A percentile compares a stretch with the other conserved stretches of the same genome.
Evolutionary conservation across 805 yeast species (phyloP).

Genomic region (Wickerhamiella hasegawae): DNA sequence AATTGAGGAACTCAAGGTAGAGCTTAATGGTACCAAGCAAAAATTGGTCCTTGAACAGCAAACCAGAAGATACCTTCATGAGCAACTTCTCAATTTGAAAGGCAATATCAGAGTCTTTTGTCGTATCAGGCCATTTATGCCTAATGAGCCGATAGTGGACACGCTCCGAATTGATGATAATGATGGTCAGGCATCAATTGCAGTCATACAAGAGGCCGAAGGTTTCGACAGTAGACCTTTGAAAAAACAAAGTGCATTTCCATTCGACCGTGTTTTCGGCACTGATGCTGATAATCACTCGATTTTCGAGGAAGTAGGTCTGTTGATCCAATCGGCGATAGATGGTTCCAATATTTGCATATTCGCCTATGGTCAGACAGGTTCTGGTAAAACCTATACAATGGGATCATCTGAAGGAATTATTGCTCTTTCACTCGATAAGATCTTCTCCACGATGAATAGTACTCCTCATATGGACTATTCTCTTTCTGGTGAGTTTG

Average conservation of each 20-base stretch:
- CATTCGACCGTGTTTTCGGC: slow-evolving; percentile 67
- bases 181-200: too few species aligned
- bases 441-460: slow-evolving; percentile 45
- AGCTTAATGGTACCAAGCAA: too few species aligned
- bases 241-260: too few species aligned
- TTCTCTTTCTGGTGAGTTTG: slow-evolving; percentile 43
- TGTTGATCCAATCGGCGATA: slow-evolving; percentile 65
- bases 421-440: slow-evolving; percentile 58
- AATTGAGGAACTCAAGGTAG: too few species aligned
- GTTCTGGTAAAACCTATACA: slow-evolving; percentile 86
- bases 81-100: slow-evolving; percentile 65
- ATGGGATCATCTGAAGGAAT: slow-evolving; percentile 72
- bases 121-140: slow-evolving; percentile 50
- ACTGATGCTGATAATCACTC: slow-evolving; percentile 36
- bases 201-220: too few species aligned
- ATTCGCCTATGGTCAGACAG: slow-evolving; percentile 95
- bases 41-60: slow-evolving; percentile 1
- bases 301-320: slow-evolving; percentile 73
- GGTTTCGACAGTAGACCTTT: too few species aligned
- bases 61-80: slow-evolving; percentile 47
- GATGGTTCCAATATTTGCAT: slow-evolving; percentile 89
- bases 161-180: background rate
- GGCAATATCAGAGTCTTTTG: slow-evolving; percentile 90
- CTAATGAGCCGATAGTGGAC: slow-evolving; percentile 2
- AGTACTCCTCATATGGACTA: slow-evolving; percentile 32